phyloP scores from a whole-genome alignment of 2,329 filamentous ascomycete genomes.

The Aspergillus ruber region DNA sequence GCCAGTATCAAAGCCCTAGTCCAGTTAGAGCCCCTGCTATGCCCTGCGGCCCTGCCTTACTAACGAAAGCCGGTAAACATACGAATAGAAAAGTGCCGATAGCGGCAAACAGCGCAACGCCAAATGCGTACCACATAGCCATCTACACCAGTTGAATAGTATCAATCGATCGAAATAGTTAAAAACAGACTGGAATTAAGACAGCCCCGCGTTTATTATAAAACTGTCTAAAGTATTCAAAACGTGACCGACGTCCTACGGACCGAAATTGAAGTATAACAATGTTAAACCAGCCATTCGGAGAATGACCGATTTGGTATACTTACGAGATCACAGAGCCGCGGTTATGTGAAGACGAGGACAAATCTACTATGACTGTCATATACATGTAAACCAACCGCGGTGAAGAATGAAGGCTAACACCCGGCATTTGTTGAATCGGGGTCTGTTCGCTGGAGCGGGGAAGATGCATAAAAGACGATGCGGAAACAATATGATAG shows the following conservation, averaged over 20 bases:
- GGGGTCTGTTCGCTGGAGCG: too few relatives aligned
- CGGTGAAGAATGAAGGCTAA: background rate
- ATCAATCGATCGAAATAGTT: background rate
- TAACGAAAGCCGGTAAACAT: conserved; percentile 15
- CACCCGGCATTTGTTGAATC: background rate
- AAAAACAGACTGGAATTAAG: background rate
- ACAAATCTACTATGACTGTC: background rate
- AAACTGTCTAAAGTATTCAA: background rate
- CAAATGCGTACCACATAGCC: conserved; percentile 42
- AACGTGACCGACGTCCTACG: conserved; percentile 12
- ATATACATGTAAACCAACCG: background rate
- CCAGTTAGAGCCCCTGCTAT: conserved; percentile 1
- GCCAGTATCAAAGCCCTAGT: conserved; percentile 54
- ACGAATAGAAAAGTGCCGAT: conserved; percentile 56
- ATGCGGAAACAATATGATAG: background rate
- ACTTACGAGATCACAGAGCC: conserved; percentile 12
- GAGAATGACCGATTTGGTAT: conserved; percentile 20
- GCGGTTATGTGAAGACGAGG: conserved; percentile 5
- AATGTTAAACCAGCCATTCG: conserved; percentile 12
- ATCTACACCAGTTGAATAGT: conserved; percentile 12
- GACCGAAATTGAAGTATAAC: conserved; percentile 11
- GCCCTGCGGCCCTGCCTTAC: background rate
- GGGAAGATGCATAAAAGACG: too few relatives aligned
- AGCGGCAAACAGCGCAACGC: conserved; percentile 51
- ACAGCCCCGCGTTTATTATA: background rate